A percentile compares a stretch with the other conserved stretches of the same genome.
Evolutionary conservation across 2,329 filamentous ascomycete species (phyloP).

Genomic region (Aspergillus sp.): DNA sequence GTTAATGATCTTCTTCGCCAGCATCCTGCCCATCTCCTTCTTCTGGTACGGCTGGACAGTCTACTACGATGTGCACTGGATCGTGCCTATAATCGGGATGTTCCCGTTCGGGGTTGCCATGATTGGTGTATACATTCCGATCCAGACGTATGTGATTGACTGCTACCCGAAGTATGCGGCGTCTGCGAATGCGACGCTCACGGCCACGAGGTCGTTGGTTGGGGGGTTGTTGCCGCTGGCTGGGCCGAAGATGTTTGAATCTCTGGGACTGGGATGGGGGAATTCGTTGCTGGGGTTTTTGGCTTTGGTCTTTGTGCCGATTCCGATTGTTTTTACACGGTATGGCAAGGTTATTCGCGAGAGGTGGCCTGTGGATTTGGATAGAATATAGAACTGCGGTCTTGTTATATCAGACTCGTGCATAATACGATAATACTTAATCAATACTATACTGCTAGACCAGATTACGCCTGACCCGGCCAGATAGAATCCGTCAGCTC

Average conservation of each 20-base stretch:
- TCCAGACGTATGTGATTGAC: constrained; percentile 64
- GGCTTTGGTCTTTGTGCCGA: constrained; percentile 48
- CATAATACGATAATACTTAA: too few species aligned
- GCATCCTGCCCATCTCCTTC: constrained; percentile 57
- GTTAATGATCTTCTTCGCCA: constrained; percentile 55
- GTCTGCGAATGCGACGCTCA: constrained; percentile 53
- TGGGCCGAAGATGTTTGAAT: constrained; percentile 51
- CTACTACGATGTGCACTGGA: constrained; percentile 55
- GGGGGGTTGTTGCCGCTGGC: constrained; percentile 62
- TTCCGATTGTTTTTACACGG: constrained; percentile 18
- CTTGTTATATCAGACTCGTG: too few species aligned
- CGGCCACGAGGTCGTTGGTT: constrained; percentile 54
- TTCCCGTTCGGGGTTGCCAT: constrained; percentile 57
- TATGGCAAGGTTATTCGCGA: constrained; percentile 12
- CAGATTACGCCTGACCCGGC: constrained; percentile 47
- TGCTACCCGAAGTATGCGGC: constrained; percentile 49
- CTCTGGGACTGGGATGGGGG: constrained; percentile 50
- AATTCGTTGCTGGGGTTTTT: constrained; percentile 57
- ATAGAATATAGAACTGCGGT: too few species aligned
- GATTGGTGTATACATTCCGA: constrained; percentile 56
- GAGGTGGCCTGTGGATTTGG: neutral
- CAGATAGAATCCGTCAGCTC: constrained; percentile 72
- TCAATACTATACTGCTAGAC: too few species aligned
- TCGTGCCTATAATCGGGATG: constrained; percentile 61
- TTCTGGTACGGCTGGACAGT: constrained; percentile 62